phyloP scores from a whole-genome alignment of 768 basidiomycete species.

The Kwoniella pini region DNA sequence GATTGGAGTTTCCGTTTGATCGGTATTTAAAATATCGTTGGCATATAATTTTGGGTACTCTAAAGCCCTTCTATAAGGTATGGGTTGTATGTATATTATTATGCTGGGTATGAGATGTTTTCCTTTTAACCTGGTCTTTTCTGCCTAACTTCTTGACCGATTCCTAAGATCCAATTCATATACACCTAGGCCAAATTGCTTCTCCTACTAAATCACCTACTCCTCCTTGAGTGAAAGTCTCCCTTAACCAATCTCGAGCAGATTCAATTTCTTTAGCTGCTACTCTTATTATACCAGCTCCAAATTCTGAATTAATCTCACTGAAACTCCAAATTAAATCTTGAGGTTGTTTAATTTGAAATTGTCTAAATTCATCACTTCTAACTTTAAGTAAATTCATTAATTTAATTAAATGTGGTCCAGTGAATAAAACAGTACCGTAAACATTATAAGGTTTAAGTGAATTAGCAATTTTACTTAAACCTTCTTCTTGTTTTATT shows the following conservation, averaged over 20 bases:
- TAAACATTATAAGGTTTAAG: slow-evolving; percentile 86
- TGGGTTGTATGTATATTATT: slow-evolving; percentile 5
- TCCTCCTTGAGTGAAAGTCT: slow-evolving; percentile 56
- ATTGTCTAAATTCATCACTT: slow-evolving; percentile 66
- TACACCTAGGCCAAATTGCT: slow-evolving; percentile 49
- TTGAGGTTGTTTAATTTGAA: slow-evolving; percentile 61
- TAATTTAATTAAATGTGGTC: slow-evolving; percentile 62
- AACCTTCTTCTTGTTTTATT: neutral
- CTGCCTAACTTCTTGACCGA: neutral
- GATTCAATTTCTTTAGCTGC: slow-evolving; percentile 76
- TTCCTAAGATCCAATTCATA: slow-evolving; percentile 12
- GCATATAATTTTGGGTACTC: neutral
- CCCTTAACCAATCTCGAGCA: slow-evolving; percentile 70
- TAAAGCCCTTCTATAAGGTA: neutral
- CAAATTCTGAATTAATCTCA: slow-evolving; percentile 57
- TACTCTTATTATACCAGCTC: slow-evolving; percentile 66
- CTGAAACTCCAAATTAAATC: slow-evolving; percentile 81
- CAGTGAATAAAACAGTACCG: slow-evolving; percentile 78
- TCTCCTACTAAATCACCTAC: slow-evolving; percentile 44
- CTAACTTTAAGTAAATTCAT: slow-evolving; percentile 59
- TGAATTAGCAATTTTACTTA: slow-evolving; percentile 61
- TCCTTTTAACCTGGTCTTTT: too few relatives aligned
- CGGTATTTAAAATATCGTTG: neutral
- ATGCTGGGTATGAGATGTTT: too few relatives aligned
- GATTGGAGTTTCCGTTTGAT: neutral